Conservation (phyloP, 257 asterid genomes). For the Nicotiana knightiana region DNA sequence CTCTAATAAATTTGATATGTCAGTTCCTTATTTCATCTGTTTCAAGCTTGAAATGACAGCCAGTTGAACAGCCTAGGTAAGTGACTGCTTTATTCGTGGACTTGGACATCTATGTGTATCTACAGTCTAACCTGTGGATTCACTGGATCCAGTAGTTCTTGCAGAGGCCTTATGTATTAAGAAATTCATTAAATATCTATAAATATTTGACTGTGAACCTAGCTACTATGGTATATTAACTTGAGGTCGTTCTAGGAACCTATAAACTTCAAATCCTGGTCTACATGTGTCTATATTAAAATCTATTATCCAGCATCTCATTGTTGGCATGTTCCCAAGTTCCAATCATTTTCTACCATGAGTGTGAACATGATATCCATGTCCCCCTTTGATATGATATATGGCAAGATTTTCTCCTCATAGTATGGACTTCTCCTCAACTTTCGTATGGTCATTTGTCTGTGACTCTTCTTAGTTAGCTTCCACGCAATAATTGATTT, state of each 20-base stretch:
- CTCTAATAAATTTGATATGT: neutral
- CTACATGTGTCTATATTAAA: too few species aligned
- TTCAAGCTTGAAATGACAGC: neutral
- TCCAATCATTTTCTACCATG: neutral
- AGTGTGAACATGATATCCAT: neutral
- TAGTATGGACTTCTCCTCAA: neutral
- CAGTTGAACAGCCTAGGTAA: neutral
- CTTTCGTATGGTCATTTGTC: neutral
- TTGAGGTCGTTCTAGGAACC: too few species aligned
- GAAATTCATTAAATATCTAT: too few species aligned
- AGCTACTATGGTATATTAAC: too few species aligned
- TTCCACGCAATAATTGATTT: too few species aligned
- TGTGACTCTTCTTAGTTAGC: neutral
- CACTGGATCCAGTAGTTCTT: too few species aligned
- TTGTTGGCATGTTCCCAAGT: neutral
- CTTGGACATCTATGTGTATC: neutral
- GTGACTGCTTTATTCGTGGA: neutral
- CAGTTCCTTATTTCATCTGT: neutral
- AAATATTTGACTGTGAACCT: too few species aligned
- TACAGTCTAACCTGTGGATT: too few species aligned
- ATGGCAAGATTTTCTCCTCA: neutral
- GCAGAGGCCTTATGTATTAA: too few species aligned
- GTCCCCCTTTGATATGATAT: neutral
- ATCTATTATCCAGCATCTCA: neutral
- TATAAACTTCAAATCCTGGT: too few species aligned